phyloP scores from a whole-genome alignment of 352 stramenopile species.

The Globisporangium perplexum region DNA sequence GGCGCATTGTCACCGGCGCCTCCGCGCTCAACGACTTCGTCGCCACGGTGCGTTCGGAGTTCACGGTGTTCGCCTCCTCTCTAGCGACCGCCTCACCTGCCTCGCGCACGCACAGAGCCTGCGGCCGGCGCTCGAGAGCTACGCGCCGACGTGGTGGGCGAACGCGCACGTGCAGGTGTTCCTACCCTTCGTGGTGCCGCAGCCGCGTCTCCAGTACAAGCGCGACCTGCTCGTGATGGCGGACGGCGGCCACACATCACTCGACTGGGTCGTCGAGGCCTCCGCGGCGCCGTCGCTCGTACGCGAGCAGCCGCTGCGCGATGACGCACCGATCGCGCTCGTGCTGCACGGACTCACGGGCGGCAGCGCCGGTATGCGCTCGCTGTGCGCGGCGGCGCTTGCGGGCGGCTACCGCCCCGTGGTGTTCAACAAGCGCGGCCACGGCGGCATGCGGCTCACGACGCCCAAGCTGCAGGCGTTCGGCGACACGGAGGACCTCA shows the following conservation, averaged over 20 bases:
- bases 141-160: constrained; percentile 71
- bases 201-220: constrained; percentile 44
- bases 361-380: constrained; percentile 56
- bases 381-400: constrained; percentile 57
- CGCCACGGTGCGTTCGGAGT: constrained; percentile 10
- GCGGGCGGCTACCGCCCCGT: constrained; percentile 62
- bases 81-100: background rate
- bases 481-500: constrained; percentile 56
- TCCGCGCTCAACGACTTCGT: constrained; percentile 72
- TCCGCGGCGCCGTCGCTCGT: constrained; percentile 11
- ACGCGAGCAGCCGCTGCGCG: constrained; percentile 1
- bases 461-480: constrained; percentile 70
- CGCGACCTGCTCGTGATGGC: constrained; percentile 49
- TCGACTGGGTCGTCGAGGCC: constrained; percentile 61
- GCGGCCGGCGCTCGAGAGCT: constrained; percentile 42
- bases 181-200: constrained; percentile 66
- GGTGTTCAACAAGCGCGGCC: constrained; percentile 82
- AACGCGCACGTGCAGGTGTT: constrained; percentile 69
- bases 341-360: constrained; percentile 70
- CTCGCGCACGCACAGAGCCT: constrained; percentile 22
- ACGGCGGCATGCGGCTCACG: constrained; percentile 52
- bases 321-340: constrained; percentile 46
- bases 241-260: constrained; percentile 57
- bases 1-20: constrained; percentile 51
- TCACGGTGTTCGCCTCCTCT: background rate